Conservation (phyloP, 139 green algal species). For the Tetradesmus obliquus region DNA sequence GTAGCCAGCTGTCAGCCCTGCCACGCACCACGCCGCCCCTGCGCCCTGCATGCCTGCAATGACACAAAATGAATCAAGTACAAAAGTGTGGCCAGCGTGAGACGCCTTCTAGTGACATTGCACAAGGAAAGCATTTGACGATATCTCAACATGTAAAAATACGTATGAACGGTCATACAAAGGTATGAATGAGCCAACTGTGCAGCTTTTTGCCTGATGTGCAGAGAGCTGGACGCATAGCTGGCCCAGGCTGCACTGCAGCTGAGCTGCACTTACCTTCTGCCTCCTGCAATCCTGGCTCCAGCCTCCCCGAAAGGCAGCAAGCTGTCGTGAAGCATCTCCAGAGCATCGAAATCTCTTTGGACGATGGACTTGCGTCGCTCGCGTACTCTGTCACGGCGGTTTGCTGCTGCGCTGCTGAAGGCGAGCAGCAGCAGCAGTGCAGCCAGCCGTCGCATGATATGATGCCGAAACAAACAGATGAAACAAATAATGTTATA, state of each 20-base stretch:
- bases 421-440: neutral
- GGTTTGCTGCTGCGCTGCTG: neutral
- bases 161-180: neutral
- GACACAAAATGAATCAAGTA: no score
- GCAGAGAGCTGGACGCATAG: neutral
- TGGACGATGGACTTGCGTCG: neutral
- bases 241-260: neutral
- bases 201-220: neutral
- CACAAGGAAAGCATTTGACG: no score
- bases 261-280: neutral
- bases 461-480: neutral
- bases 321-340: slow-evolving; percentile 13
- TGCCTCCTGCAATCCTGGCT: neutral
- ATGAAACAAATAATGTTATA: no score
- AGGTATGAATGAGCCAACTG: neutral
- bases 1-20: neutral
- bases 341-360: neutral
- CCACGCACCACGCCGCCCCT: neutral
- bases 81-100: no score
- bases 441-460: neutral
- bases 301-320: neutral
- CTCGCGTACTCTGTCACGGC: neutral
- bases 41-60: neutral
- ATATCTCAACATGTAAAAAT: neutral
- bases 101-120: no score